phyloP scores from a whole-genome alignment of 805 yeast genomes.

The Kazachstania psychrophila region DNA sequence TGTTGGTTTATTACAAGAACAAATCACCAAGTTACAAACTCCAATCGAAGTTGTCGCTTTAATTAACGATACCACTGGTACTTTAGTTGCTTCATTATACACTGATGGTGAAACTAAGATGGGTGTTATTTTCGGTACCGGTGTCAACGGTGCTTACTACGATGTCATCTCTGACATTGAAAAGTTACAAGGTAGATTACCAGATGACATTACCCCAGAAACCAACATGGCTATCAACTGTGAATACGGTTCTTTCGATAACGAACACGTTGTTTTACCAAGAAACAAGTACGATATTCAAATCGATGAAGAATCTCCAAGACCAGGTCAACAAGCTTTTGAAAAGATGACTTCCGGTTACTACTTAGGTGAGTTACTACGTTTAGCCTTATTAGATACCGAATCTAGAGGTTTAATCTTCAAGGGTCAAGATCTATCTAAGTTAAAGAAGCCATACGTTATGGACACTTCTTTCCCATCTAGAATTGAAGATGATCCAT shows the following conservation, averaged over 20 bases:
- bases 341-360: constrained; percentile 98
- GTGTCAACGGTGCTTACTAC: constrained; percentile 94
- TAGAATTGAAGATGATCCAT: constrained; percentile 79
- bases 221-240: constrained; percentile 93
- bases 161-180: constrained; percentile 66
- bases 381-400: constrained; percentile 71
- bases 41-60: constrained; percentile 86
- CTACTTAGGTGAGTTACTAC: constrained; percentile 85
- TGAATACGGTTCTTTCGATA: constrained; percentile 97
- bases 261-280: constrained; percentile 75
- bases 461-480: constrained; percentile 90
- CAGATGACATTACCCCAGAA: constrained; percentile 50
- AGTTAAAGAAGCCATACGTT: constrained; percentile 53
- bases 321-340: constrained; percentile 92
- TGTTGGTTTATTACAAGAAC: constrained; percentile 78
- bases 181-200: constrained; percentile 65
- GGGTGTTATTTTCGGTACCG: constrained; percentile 97
- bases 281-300: constrained; percentile 78
- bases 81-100: constrained; percentile 90
- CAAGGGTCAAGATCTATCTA: constrained; percentile 54
- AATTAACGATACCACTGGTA: constrained; percentile 96
- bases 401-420: constrained; percentile 57
- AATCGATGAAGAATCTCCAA: constrained; percentile 80
- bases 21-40: constrained; percentile 51
- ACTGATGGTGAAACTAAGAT: constrained; percentile 79